Base-by-base conservation (phyloP, 2,329 filamentous ascomycete genomes). In the Chrysosporium keratinophilum region DNA sequence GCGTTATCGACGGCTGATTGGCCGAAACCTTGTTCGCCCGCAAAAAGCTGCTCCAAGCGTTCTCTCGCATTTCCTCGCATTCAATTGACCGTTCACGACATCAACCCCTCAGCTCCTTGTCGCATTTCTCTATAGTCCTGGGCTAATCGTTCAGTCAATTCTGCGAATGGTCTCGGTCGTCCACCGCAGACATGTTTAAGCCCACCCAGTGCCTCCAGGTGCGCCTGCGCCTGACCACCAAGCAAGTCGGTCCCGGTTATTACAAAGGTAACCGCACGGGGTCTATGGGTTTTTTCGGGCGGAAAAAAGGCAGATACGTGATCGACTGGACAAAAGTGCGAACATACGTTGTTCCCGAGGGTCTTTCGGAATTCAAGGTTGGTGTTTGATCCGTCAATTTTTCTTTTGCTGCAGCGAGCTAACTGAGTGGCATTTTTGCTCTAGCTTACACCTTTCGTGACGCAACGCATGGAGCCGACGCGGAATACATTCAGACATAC, bases 191-290 rank as follows among this genome's bases (percentile, higher is more conserved):
- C 42, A 71, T 72, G 69, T 69, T 74, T 57, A 73, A 71, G 60
- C 70, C 73, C 35, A 69, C 73, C 39, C 62, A 67, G 52, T 65
- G 70, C 34, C 82, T 95, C 64, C 78, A 79, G 62, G 76, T 82
- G 67, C 79, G 80, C 55, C 79, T 88, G 71, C 88, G 91, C 66
- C 80, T 98, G 65, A 96, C 88, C 11, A 95, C 91, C 61, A 98
- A 98, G 74, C 84, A 93, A 71, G 84, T 91, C 68, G 87, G 85
- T 69, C 88, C 88, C 67, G 91, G 90, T 62, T 98, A 84, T 81
- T 98, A 98, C 82, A 97, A 97, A 78, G 93, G 93, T 67, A 96
- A 86, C 64, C 79, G 90, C 45, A 85, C 88, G 0, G 93, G 93
- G 1, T 82, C 86, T 41, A 89, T 94, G 82, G 93, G 93, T 69